Evolutionary conservation across 108 stramenopile genomes (phyloP).

Genomic region (Nitzschia sp.): DNA sequence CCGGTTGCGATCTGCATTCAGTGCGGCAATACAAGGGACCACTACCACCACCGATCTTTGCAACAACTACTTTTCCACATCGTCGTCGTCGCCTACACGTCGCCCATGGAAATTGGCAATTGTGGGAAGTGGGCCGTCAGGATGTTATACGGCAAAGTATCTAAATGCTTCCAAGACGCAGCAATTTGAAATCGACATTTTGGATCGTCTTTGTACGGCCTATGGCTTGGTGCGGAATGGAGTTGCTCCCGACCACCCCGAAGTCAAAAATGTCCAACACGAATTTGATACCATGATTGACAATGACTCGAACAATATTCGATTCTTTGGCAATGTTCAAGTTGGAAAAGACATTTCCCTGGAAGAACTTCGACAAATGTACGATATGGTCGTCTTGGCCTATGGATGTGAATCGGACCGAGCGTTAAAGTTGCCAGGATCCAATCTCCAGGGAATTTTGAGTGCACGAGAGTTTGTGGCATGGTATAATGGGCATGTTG

Average conservation of each 20-base stretch:
- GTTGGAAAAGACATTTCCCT: conserved; percentile 77
- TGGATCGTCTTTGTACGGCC: conserved; percentile 90
- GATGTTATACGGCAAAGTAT: conserved; percentile 97
- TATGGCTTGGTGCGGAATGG: conserved; percentile 95
- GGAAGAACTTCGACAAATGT: conserved; percentile 56
- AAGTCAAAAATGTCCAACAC: conserved; percentile 95
- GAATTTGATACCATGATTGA: conserved; percentile 75
- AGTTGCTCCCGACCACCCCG: conserved; percentile 98
- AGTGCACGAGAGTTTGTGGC: conserved; percentile 93
- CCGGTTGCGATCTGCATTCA: too few species aligned
- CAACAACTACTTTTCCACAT: background rate
- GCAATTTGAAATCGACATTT: conserved; percentile 67
- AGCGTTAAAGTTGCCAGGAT: conserved; percentile 53
- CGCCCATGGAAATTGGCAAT: conserved; percentile 44
- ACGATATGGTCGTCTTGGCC: conserved; percentile 90
- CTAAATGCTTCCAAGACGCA: conserved; percentile 41
- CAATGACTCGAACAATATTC: conserved; percentile 9
- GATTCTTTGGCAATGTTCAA: conserved; percentile 87
- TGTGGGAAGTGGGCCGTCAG: conserved; percentile 88
- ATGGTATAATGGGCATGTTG: conserved; percentile 94
- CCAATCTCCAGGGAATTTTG: conserved; percentile 66
- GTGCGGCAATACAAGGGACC: too few species aligned
- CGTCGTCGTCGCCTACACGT: background rate
- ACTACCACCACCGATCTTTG: too few species aligned
- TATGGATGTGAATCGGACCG: conserved; percentile 89